Base-by-base conservation (phyloP, 345 rosid species). In the Mangifera indica region DNA sequence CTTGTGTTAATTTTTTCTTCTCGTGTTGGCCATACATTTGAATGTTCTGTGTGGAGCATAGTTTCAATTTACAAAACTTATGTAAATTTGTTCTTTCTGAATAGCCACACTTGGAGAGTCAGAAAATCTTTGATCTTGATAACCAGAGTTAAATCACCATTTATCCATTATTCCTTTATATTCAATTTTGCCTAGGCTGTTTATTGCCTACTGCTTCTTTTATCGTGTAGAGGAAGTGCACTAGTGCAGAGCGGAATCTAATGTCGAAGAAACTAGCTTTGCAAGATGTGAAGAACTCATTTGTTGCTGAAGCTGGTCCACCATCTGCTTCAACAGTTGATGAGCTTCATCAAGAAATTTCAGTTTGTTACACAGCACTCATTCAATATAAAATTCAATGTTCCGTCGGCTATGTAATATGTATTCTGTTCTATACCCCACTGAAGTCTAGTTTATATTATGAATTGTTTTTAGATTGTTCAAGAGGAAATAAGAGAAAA, bases 301-400 rank as follows among this genome's bases (percentile, higher is more conserved):
- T 66, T 70, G 84, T 66, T 72, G 79, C 81, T 40, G 92, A 85
- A 72, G 77, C 81, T 46, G 82, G 76, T 66, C 22, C 77, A 63
- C 68, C 84, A 62, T 52, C 88, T 63, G 77, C 76, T 58, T 86
- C 92, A 77, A 82, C 81, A 75, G 89, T 89, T 76, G 88, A 89
- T 71, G 97, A 95, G 83, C 91, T 89, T 78, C 80, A 64, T 67
- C 85, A 82, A 84, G 99, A 95, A 81, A 88, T 92, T 77, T 83
- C 86, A 60, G 98, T 95, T 76, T 73, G 96, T 79, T 76, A 66
- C 76, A 48, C 60, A 72, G 69, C 9, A 21, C 54, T 71, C 37
- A n/a, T 72, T 53, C 37, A 20, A 59, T 74, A 22, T 46, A 57
- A 32, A 78, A 45, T 68, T n/a, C 5, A 18, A 11, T 40, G 63